Evolutionary conservation across 139 green algal genomes (phyloP), one percentile per base, ranked within the genome.

Genomic region (Chlamydomonas sp.): DNA sequence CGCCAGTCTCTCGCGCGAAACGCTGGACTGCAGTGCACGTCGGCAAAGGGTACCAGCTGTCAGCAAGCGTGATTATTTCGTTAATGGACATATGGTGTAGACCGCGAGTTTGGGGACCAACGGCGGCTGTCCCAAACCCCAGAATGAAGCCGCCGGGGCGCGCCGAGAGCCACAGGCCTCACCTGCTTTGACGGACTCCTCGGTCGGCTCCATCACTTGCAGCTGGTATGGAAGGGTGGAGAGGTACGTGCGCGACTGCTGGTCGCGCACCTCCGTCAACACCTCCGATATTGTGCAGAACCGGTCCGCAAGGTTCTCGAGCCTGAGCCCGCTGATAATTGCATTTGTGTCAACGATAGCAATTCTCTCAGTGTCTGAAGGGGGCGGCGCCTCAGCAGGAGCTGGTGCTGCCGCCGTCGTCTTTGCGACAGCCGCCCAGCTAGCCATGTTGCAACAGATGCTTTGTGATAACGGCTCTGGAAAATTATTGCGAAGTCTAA

Each of bases 291-390:
- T 96, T 12, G 96, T 98, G 9, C 96, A 88, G 9, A 92, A 90
- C 20, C 79, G 79, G 60, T 97, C 93, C 1, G 91, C 94, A 16
- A 96, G 63, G 1, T 69, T 8, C 61, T 95, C 84, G 8, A 98
- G 83, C 0, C 89, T 78, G 7, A 96, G 15, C 4, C 96, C 95
- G 60, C 81, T 93, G 82, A 99, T 98, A 67, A 99, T 94, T 18
- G 96, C 96, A 84, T 98, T 99, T 58, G 97, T 93, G 77, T 99
- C 97, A 1, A 98, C 85, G 15, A 99, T 93, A 0, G 84, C 82
- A 6, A 90, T 63, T 31, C 83, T 64, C 10, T 83, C 69, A 72
- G 83, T 63, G 0, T 88, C 67, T 5, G 17, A 76, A 1, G 83
- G 73, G 2, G 83, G 18, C 3, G 82, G 82, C 31, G 61, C 72